These are phyloP conservation scores for Lagenidium giganteum DNA, from an alignment of 352 stramenopile genomes.

Conservation along the genomic window DNA sequence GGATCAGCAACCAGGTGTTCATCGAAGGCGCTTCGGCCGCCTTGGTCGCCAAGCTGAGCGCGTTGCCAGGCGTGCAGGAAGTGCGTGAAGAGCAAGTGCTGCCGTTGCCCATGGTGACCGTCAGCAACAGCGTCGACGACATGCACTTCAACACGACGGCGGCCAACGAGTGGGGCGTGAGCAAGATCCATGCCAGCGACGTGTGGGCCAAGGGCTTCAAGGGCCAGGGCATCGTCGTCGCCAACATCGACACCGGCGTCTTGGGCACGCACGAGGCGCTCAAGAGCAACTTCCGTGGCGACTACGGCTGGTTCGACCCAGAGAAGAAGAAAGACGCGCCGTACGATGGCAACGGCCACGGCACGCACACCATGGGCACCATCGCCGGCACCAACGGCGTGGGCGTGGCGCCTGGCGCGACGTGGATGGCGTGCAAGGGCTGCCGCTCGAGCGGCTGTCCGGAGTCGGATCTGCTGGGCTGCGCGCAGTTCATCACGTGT, in stretches of 20 bases:
- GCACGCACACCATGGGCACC: constrained; percentile 7
- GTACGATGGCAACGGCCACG: constrained; percentile 4
- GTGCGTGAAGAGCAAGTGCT: constrained; percentile 11
- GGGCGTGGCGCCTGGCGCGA: constrained; percentile 5
- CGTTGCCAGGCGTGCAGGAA: constrained; percentile 1
- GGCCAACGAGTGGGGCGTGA: constrained; percentile 11
- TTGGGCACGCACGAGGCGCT: constrained; percentile 13
- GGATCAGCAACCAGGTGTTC: constrained; percentile 30
- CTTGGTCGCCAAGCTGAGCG: constrained; percentile 10
- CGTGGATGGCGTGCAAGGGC: constrained; percentile 6
- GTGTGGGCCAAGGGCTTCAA: constrained; percentile 11
- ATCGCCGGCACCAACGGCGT: constrained; percentile 7
- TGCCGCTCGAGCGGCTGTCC: neutral
- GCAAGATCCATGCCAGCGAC: constrained; percentile 9
- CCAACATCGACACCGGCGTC: constrained; percentile 17
- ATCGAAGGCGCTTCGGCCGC: constrained; percentile 16
- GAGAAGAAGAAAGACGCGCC: constrained; percentile 6
- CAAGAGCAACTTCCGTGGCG: constrained; percentile 12
- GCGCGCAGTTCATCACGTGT: constrained; percentile 6
- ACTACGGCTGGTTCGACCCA: constrained; percentile 19
- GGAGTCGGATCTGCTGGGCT: constrained; percentile 1
- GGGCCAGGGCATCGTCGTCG: constrained; percentile 14
- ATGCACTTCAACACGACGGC: constrained; percentile 5
- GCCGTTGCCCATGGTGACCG: neutral
- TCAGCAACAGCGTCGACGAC: neutral